Base-by-base conservation (phyloP, 2,329 filamentous ascomycete species). In the Nannizzia gypsea region DNA sequence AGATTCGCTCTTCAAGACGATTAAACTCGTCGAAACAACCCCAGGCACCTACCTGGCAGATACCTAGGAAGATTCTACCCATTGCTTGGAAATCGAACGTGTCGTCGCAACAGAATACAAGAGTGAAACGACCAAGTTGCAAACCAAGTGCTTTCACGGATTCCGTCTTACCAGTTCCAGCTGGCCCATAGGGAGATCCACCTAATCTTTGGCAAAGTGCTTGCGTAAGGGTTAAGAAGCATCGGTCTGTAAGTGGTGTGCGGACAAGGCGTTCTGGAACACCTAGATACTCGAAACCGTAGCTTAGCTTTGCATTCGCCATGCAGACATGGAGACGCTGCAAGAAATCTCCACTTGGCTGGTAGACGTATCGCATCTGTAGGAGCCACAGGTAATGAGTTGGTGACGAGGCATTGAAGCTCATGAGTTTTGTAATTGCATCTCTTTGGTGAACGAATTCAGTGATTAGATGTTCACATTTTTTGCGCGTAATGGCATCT, bases 1-100 rank as follows among this genome's bases (percentile, higher is more conserved):
- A 76, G 62, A 99, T 99, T 64, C 93, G 86, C 77, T 99, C 93
- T 70, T 99, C 93, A 20, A 99, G 80, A 81, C 93, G 89, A 75
- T 99, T 99, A 80, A 99, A 99, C 78, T 99, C 93, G 70, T 99
- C 93, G 74, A 99, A 99, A 78, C 93, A 99, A 68, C 95, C 95
- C 93, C 93, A 99, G 3, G 93, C 93, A 72, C 93, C 93, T 55
- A 99, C 93, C 73, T 99, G 93, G 72, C 95, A 99, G 63, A 99
- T 95, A 81, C 93, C 93, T 38, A 99, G 81, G 82, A 99, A 99
- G 67, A 99, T 99, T 66, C 93, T 89, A 13, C 95, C 95, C 93
- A 99, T 99, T 57, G 93, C 93, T 70, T 99, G 93, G 80, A 97
- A 99, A 73, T 99, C 93, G 69, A 99, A 99, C 0, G 93, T 99